A percentile compares a stretch with the other conserved stretches of the same genome.
Conservation (phyloP, 257 asterid species). For the Lycium barbarum region DNA sequence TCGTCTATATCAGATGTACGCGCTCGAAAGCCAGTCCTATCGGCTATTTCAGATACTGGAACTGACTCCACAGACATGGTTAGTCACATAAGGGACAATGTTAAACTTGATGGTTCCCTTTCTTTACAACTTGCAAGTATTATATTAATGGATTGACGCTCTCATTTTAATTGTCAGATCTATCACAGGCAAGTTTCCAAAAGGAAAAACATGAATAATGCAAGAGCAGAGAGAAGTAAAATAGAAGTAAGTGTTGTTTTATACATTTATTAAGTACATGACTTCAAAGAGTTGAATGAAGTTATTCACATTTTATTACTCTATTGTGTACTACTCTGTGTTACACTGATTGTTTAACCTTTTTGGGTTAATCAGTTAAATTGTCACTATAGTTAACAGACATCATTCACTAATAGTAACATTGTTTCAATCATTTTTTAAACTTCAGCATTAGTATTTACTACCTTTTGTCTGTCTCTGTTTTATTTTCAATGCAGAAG, state of each 20-base stretch:
- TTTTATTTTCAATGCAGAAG: no score
- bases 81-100: neutral
- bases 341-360: no score
- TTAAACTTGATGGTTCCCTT: neutral
- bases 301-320: neutral
- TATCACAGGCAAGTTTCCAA: slow-evolving; percentile 28
- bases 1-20: slow-evolving; percentile 47
- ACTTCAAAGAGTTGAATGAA: neutral
- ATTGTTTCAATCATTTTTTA: no score
- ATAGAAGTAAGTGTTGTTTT: slow-evolving; percentile 37
- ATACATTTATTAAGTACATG: neutral
- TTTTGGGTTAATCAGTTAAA: no score
- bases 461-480: no score
- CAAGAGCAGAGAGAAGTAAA: slow-evolving; percentile 39
- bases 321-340: no score
- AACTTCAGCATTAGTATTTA: no score
- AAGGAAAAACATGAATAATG: slow-evolving; percentile 34
- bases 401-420: no score
- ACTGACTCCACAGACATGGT: slow-evolving; percentile 44
- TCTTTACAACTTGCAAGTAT: neutral
- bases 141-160: neutral
- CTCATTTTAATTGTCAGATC: slow-evolving; percentile 32
- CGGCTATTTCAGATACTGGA: slow-evolving; percentile 13
- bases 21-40: slow-evolving; percentile 38
- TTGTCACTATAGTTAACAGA: no score